Conservation (phyloP, 768 basidiomycete genomes). For the Pleurotus cornucopiae region DNA sequence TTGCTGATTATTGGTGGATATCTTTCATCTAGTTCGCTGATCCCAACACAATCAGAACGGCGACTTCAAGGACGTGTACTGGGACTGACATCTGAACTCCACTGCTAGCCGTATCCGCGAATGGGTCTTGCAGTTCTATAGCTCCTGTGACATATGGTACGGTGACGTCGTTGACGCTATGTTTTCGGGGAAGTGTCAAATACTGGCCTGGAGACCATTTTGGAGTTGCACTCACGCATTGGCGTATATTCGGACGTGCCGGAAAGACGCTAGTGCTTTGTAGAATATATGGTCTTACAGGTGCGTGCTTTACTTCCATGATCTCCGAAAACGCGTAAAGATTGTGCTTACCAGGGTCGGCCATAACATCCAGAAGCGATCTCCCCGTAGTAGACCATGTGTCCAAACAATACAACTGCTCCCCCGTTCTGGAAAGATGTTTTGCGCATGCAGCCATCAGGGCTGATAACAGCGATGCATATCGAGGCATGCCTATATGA, state of each 20-base stretch:
- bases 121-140: conserved; percentile 6
- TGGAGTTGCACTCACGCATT: conserved; percentile 1
- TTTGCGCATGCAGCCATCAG: conserved; percentile 40
- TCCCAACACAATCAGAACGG: neutral
- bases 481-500: conserved; percentile 51
- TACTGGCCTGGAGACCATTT: neutral
- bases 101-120: neutral
- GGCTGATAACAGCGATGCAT: conserved; percentile 37
- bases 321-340: conserved; percentile 1
- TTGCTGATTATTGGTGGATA: conserved; percentile 3
- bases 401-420: conserved; percentile 51
- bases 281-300: conserved; percentile 4
- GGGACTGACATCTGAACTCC: conserved; percentile 4
- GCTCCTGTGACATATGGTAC: conserved; percentile 7
- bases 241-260: conserved; percentile 1
- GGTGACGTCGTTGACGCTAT: conserved; percentile 4
- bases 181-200: neutral
- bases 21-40: neutral
- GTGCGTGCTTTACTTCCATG: neutral
- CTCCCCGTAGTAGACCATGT: conserved; percentile 48
- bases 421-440: conserved; percentile 53
- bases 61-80: neutral
- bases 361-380: conserved; percentile 51
- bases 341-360: conserved; percentile 18
- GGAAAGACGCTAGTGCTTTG: neutral